Evolutionary conservation across 495 filamentous ascomycete species (phyloP).

Genomic region (Penicillium diatomitis): DNA sequence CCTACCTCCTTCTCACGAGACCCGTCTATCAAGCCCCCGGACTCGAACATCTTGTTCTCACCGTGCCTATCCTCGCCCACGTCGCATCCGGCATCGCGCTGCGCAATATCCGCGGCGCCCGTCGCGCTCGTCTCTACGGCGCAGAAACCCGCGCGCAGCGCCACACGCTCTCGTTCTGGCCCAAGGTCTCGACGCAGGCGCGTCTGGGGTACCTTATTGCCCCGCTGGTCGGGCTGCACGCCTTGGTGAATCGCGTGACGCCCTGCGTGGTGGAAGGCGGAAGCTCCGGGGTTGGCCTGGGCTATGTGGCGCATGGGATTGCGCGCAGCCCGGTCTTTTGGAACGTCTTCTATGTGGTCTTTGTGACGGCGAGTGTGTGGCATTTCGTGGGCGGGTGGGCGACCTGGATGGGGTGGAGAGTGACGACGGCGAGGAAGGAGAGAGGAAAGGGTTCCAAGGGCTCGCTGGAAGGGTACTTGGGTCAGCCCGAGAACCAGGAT

Average conservation of each 20-base stretch:
- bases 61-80: conserved; percentile 39
- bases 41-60: conserved; percentile 38
- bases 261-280: conserved; percentile 72
- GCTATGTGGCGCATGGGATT: conserved; percentile 81
- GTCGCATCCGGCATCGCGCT: conserved; percentile 60
- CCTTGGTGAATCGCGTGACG: conserved; percentile 58
- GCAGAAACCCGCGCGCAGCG: conserved; percentile 39
- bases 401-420: conserved; percentile 54
- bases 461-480: conserved; percentile 29
- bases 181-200: conserved; percentile 54
- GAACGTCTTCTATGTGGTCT: conserved; percentile 54
- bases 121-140: conserved; percentile 62
- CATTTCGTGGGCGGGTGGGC: conserved; percentile 81
- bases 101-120: conserved; percentile 60
- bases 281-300: conserved; percentile 69
- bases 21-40: conserved; percentile 70
- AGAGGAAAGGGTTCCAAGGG: conserved; percentile 16
- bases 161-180: conserved; percentile 47
- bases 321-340: conserved; percentile 54
- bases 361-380: conserved; percentile 61
- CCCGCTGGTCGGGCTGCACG: conserved; percentile 58
- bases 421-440: conserved; percentile 31
- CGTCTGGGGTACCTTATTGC: conserved; percentile 57
- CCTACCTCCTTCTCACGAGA: conserved; percentile 53
- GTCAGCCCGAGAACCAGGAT: conserved; percentile 28